phyloP scores from a whole-genome alignment of 768 basidiomycete genomes.

The Chalciporus pseudorubinellus region DNA sequence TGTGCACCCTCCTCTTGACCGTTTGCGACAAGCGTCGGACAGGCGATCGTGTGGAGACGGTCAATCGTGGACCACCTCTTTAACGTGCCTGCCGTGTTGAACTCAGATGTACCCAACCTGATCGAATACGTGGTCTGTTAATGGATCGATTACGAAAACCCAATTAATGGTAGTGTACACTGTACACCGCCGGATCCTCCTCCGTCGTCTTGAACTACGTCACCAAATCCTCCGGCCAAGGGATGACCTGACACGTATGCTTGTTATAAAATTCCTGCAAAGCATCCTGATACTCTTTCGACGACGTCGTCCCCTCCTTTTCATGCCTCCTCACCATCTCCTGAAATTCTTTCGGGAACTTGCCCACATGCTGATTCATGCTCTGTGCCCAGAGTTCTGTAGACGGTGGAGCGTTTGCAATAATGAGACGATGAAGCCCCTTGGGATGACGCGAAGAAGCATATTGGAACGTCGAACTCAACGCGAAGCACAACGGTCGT shows the following conservation, averaged over 20 bases:
- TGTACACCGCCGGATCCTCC: constrained; percentile 35
- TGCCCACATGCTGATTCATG: constrained; percentile 19
- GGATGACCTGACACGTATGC: constrained; percentile 32
- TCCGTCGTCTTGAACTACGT: constrained; percentile 22
- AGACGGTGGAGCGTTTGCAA: constrained; percentile 33
- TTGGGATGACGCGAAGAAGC: constrained; percentile 35
- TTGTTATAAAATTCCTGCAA: constrained; percentile 27
- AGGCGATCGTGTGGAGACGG: constrained; percentile 37
- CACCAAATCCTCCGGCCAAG: constrained; percentile 31
- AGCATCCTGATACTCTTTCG: constrained; percentile 32
- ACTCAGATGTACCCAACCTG: constrained; percentile 27
- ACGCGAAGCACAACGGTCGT: constrained; percentile 29
- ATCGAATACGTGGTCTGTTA: no score
- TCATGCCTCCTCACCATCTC: constrained; percentile 30
- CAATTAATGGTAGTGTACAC: constrained; percentile 33
- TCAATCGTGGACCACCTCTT: constrained; percentile 46
- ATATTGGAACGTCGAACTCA: constrained; percentile 28
- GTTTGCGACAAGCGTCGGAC: constrained; percentile 39
- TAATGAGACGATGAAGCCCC: constrained; percentile 37
- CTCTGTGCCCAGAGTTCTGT: constrained; percentile 22
- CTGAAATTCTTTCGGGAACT: constrained; percentile 27
- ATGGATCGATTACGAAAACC: constrained; percentile 5
- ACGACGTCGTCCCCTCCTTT: constrained; percentile 28
- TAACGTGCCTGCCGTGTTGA: constrained; percentile 37
- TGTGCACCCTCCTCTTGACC: constrained; percentile 36